Conservation (phyloP, 306 rosid genomes). For the Rosa rugosa region DNA sequence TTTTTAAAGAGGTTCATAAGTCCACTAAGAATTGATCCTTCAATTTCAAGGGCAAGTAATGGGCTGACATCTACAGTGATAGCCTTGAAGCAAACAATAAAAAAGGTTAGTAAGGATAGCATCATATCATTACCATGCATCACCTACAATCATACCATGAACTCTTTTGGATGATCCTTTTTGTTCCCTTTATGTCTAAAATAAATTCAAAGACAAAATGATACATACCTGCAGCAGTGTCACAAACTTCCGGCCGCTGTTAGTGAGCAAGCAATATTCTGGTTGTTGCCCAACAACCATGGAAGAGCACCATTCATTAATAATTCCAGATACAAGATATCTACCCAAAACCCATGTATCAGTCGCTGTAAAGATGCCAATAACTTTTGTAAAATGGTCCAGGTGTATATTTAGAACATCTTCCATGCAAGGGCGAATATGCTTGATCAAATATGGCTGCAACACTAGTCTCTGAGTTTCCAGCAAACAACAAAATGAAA, state of each 20-base stretch:
- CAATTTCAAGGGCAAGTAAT: conserved; percentile 53
- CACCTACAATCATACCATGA: neutral
- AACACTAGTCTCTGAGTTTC: conserved; percentile 52
- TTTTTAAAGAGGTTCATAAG: conserved; percentile 50
- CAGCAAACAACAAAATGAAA: conserved; percentile 58
- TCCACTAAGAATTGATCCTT: conserved; percentile 46
- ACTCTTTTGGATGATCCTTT: neutral
- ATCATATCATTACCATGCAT: neutral
- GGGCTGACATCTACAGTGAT: conserved; percentile 52
- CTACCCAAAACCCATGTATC: conserved; percentile 70
- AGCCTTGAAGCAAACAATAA: conserved; percentile 33
- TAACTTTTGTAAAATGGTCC: conserved; percentile 59
- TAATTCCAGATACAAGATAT: conserved; percentile 58
- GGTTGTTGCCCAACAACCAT: conserved; percentile 39
- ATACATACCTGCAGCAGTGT: conserved; percentile 64
- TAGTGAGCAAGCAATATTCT: conserved; percentile 63
- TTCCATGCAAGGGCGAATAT: conserved; percentile 55
- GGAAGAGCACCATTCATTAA: conserved; percentile 41
- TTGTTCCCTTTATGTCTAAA: neutral
- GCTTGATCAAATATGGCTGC: conserved; percentile 46
- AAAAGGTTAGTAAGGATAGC: conserved; percentile 7
- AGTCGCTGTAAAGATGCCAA: conserved; percentile 48
- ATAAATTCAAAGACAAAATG: neutral
- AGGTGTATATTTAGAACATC: conserved; percentile 47
- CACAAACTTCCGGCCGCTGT: conserved; percentile 64